These are phyloP conservation scores for Echeveria elegans DNA, from an alignment of 164 flowering plant species.

Conservation along the genomic window DNA sequence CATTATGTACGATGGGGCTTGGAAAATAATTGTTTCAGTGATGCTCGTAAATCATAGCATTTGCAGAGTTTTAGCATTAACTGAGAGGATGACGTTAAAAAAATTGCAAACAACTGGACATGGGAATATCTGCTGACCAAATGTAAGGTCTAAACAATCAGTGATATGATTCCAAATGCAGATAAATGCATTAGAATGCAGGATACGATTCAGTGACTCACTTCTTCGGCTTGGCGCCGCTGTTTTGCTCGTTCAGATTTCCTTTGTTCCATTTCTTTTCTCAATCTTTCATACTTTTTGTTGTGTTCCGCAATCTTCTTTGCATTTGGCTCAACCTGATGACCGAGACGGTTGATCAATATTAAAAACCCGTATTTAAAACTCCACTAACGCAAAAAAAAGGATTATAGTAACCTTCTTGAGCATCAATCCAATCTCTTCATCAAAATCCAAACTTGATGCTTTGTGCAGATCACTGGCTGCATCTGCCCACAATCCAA, in stretches of 20 bases:
- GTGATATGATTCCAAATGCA: no score
- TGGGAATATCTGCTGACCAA: background rate
- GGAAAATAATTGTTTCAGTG: no score
- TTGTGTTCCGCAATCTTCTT: constrained; percentile 29
- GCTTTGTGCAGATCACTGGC: constrained; percentile 31
- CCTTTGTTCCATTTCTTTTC: constrained; percentile 16
- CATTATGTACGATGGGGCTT: background rate
- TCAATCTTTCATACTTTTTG: constrained; percentile 29
- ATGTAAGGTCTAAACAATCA: no score
- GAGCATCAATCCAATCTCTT: constrained; percentile 28
- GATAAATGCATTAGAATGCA: no score
- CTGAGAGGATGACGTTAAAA: background rate
- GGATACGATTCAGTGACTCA: constrained; percentile 12
- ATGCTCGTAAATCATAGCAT: no score
- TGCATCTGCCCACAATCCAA: constrained; percentile 33
- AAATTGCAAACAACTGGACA: background rate
- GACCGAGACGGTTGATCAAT: background rate
- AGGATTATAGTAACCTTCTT: constrained; percentile 19
- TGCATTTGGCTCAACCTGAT: constrained; percentile 39
- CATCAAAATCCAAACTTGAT: constrained; percentile 35
- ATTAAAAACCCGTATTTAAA: background rate
- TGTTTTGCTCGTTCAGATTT: constrained; percentile 18
- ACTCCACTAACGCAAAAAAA: background rate
- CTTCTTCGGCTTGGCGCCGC: constrained; percentile 16
- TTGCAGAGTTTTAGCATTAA: no score